phyloP scores from a whole-genome alignment of 2,329 filamentous ascomycete genomes.

The Fusarium napiforme region DNA sequence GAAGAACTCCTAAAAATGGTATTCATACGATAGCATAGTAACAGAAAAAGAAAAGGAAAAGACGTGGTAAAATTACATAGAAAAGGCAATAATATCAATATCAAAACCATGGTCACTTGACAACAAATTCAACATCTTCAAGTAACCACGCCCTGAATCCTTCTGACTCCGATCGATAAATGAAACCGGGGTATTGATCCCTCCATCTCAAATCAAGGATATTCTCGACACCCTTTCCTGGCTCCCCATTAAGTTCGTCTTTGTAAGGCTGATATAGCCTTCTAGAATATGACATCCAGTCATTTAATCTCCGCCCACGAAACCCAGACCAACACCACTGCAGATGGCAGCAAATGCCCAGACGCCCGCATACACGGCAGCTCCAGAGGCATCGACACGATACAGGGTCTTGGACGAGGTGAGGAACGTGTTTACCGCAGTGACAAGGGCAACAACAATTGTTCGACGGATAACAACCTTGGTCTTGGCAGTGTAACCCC shows the following conservation, averaged over 20 bases:
- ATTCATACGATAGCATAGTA: slow-evolving; percentile 21
- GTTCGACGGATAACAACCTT: slow-evolving; percentile 75
- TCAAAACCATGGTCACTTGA: not conserved
- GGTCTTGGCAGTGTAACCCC: slow-evolving; percentile 72
- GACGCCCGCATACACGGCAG: slow-evolving; percentile 75
- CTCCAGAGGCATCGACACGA: slow-evolving; percentile 76
- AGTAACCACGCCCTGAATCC: slow-evolving; percentile 19
- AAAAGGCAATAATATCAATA: slow-evolving; percentile 6
- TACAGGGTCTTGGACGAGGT: slow-evolving; percentile 74
- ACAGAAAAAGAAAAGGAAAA: not conserved
- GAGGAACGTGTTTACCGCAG: slow-evolving; percentile 69
- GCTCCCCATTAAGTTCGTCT: slow-evolving; percentile 2
- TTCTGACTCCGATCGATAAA: slow-evolving; percentile 21
- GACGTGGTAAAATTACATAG: not conserved
- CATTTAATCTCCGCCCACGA: slow-evolving; percentile 58
- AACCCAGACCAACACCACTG: slow-evolving; percentile 66
- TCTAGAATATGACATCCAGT: not conserved
- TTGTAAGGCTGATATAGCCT: slow-evolving; percentile 32
- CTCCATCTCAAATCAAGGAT: slow-evolving; percentile 29
- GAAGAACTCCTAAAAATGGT: slow-evolving; percentile 1
- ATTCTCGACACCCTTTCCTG: slow-evolving; percentile 7
- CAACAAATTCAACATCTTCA: slow-evolving; percentile 7
- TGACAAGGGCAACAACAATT: slow-evolving; percentile 65
- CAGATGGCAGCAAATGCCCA: slow-evolving; percentile 76
- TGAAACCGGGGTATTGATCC: slow-evolving; percentile 31